A percentile compares a stretch with the other conserved stretches of the same genome.
Conservation (phyloP, 1,139 yeast species). For the Saccharomyces uvarum region DNA sequence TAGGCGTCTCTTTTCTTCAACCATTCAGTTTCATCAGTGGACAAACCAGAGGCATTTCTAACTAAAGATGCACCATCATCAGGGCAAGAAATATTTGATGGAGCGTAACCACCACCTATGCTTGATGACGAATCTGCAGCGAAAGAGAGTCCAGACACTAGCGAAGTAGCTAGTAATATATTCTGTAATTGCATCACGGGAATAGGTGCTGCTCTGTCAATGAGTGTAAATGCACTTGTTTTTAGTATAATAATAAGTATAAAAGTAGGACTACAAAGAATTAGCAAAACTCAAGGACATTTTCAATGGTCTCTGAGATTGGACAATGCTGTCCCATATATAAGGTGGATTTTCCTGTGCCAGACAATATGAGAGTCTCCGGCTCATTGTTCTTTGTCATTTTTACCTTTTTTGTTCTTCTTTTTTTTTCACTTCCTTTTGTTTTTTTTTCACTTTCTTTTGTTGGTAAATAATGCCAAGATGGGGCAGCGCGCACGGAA, state of each 20-base stretch:
- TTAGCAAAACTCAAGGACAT: background rate
- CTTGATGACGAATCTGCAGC: constrained; percentile 36
- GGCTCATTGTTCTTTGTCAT: background rate
- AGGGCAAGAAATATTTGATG: constrained; percentile 39
- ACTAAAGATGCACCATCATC: constrained; percentile 24
- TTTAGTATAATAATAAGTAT: too few species aligned
- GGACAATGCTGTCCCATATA: background rate
- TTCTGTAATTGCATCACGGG: background rate
- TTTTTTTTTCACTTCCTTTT: background rate
- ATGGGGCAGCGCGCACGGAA: background rate
- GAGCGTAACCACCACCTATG: constrained; percentile 55
- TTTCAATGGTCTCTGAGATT: background rate
- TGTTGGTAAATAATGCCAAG: background rate
- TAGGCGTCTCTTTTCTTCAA: constrained; percentile 41
- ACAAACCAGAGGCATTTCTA: constrained; percentile 35
- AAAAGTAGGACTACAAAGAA: background rate
- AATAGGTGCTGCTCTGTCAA: background rate
- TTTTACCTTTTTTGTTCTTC: background rate
- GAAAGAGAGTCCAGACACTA: background rate
- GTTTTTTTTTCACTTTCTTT: background rate
- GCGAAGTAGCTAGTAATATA: background rate
- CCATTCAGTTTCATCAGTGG: constrained; percentile 33
- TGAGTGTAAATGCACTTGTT: background rate
- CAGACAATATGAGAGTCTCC: background rate
- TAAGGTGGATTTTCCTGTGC: background rate